Evolutionary conservation across 1,139 yeast species (phyloP).

Genomic region (Pichia sp.): DNA sequence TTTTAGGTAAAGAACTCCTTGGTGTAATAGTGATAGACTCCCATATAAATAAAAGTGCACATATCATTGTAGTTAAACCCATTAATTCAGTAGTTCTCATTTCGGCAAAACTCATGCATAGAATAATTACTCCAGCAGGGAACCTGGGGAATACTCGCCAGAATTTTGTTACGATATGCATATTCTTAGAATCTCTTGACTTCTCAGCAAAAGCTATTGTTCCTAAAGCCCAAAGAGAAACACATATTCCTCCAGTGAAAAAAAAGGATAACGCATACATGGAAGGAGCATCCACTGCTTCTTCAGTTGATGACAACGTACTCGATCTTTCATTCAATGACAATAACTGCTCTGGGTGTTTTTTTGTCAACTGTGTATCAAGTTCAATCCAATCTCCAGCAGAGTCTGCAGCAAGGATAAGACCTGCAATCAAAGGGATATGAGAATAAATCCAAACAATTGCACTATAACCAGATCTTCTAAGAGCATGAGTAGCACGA

Average conservation of each 20-base stretch:
- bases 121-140: not conserved
- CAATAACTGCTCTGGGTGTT: not conserved
- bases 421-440: not conserved
- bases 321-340: not conserved
- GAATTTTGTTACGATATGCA: not conserved
- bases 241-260: not conserved
- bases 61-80: not conserved
- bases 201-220: not conserved
- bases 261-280: not conserved
- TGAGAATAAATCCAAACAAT: not conserved
- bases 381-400: not conserved
- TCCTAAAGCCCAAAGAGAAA: constrained; percentile 1
- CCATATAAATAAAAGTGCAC: not conserved
- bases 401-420: not conserved
- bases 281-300: not conserved
- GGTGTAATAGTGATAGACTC: not conserved
- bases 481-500: not conserved
- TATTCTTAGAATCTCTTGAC: not conserved
- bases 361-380: not conserved
- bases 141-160: not conserved
- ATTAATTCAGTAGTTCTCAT: not conserved
- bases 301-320: not conserved
- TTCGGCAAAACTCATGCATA: not conserved
- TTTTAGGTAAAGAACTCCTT: not conserved
- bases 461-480: not conserved